Base-by-base conservation (phyloP, 495 filamentous ascomycete species). In the Penicillium subrubescens region DNA sequence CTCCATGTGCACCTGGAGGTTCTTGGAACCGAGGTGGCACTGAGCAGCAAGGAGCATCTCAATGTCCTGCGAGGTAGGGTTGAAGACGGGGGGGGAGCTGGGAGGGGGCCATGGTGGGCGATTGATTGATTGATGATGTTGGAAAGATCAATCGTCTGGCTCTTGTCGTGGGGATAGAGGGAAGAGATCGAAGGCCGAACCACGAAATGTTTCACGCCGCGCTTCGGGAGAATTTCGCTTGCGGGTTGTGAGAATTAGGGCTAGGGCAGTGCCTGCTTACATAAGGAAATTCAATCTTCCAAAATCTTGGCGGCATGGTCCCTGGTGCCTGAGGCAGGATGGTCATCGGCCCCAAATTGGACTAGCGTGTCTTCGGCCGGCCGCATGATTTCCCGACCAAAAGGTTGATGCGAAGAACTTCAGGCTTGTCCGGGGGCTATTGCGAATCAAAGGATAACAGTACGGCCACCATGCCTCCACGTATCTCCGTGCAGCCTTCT, bases 11-110 rank as follows among this genome's bases (percentile, higher is more conserved):
- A 95, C 88, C 85, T 97, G 93, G 69, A 98, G 76, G 87, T 99
- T 99, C 90, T 99, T 99, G 83, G 90, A 93, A 77, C 95, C 95
- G 67, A 99, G 88, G 84, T 99, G 95, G 81, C 87, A 90, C 83
- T 97, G 93, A 76, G 95, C 95, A 74, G 93, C 90, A 58, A 99
- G 90, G 69, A 99, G 91, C 92, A 94, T 96, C 91, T 99, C 95
- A 85, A 99, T 96, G 86, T 99, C 95, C 82, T 90, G 83, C 56
- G 83, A 80, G 67, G 90, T 92, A 60, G 90, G 88, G 86, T 91
- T 90, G 91, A 97, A 96, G 68, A 89, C 87, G 54, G 92, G 85
- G 74, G 74, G 93, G 93, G 66, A 96, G 90, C 81, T 97, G 94
- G 64, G 89, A 83, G 76, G 94, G 92, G 76, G 94, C 92, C 94